Percentiles rank a stretch among this genome's conserved stretches.
Conservation (phyloP, 768 basidiomycete species). For the Russula dissimulans region DNA sequence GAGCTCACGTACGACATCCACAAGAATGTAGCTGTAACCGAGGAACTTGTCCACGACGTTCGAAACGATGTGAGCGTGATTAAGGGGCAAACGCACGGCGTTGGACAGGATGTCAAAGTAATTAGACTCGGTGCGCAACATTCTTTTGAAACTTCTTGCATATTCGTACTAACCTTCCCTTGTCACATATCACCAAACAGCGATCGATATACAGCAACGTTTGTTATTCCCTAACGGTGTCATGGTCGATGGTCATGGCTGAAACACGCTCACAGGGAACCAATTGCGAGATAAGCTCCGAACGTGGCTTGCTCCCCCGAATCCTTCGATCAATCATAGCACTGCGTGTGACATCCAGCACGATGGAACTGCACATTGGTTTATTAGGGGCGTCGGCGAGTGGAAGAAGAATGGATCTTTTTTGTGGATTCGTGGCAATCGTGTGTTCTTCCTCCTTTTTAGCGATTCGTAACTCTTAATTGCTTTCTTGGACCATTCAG, state of each 20-base stretch:
- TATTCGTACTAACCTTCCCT: neutral
- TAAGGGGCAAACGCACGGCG: neutral
- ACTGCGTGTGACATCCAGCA: neutral
- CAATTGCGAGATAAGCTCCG: neutral
- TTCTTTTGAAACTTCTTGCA: neutral
- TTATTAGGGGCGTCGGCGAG: neutral
- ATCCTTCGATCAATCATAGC: conserved; percentile 3
- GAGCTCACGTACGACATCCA: neutral
- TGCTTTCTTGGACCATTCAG: neutral
- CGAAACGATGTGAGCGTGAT: neutral
- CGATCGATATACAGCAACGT: neutral
- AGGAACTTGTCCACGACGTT: neutral
- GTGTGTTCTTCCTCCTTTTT: neutral
- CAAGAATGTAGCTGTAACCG: neutral
- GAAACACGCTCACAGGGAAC: neutral
- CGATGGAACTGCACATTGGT: neutral
- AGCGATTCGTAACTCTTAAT: neutral
- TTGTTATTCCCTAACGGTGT: neutral
- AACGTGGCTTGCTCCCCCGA: neutral
- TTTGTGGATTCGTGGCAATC: conserved; percentile 4
- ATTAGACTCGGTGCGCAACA: neutral
- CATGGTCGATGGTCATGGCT: neutral
- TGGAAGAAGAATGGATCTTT: neutral
- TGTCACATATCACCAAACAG: neutral
- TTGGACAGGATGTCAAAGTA: neutral